These are phyloP conservation scores for Melanopsichium pennsylvanicum DNA, from an alignment of 1,284 basidiomycete species.

Conservation along the genomic window DNA sequence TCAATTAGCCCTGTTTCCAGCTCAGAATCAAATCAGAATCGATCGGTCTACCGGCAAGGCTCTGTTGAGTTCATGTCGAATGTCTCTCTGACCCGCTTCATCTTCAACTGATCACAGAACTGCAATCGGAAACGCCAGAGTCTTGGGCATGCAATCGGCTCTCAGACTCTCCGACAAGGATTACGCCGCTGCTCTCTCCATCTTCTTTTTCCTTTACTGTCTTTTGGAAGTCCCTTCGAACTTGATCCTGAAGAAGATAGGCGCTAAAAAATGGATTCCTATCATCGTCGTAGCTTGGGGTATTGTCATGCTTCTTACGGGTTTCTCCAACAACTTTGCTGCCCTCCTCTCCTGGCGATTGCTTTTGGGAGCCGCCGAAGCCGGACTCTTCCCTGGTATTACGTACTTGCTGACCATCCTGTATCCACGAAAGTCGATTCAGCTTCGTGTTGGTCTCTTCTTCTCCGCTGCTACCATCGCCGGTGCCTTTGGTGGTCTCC, in stretches of 20 bases:
- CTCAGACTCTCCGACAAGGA: conserved; percentile 67
- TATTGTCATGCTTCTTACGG: conserved; percentile 67
- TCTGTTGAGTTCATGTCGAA: too few species aligned
- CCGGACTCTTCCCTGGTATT: conserved; percentile 51
- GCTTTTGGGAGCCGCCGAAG: conserved; percentile 65
- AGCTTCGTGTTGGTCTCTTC: conserved; percentile 54
- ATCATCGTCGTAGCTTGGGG: conserved; percentile 65
- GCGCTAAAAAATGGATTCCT: conserved; percentile 66
- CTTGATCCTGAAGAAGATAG: conserved; percentile 70
- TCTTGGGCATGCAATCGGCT: conserved; percentile 64
- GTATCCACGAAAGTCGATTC: conserved; percentile 47
- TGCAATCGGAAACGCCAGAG: conserved; percentile 80
- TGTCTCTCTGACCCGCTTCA: too few species aligned
- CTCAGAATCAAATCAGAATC: too few species aligned
- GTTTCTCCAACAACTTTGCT: conserved; percentile 65
- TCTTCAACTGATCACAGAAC: conserved; percentile 67
- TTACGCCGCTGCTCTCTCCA: conserved; percentile 67
- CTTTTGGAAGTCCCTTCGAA: conserved; percentile 76
- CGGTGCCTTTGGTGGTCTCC: conserved; percentile 69
- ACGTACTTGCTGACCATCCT: conserved; percentile 46
- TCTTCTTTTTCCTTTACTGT: conserved; percentile 72
- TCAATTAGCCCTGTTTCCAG: too few species aligned
- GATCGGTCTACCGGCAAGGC: too few species aligned
- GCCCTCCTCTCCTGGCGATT: conserved; percentile 66
- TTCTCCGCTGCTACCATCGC: conserved; percentile 66